These are phyloP conservation scores for Colletotrichum gloeosporioides DNA, from an alignment of 2,329 filamentous ascomycete genomes.

Conservation along the genomic window DNA sequence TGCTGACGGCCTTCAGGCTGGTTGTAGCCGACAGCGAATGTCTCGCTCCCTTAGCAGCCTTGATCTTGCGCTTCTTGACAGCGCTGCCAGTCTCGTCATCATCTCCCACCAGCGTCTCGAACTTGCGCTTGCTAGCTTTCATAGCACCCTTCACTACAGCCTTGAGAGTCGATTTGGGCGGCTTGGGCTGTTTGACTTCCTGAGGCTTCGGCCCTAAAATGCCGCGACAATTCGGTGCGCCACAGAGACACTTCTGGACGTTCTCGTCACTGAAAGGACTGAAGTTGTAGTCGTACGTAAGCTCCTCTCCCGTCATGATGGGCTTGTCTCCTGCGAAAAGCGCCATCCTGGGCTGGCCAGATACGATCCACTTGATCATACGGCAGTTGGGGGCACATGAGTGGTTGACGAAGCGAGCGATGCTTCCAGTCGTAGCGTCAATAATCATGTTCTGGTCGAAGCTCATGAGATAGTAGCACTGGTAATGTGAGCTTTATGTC, in stretches of 20 bases:
- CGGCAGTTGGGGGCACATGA: slow-evolving; percentile 95
- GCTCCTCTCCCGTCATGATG: slow-evolving; percentile 92
- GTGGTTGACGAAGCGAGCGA: slow-evolving; percentile 97
- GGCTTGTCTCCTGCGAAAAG: slow-evolving; percentile 90
- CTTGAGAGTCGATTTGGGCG: slow-evolving; percentile 48
- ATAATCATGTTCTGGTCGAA: slow-evolving; percentile 99
- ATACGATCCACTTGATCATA: slow-evolving; percentile 98
- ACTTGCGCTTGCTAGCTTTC: slow-evolving; percentile 61
- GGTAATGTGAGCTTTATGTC: background rate
- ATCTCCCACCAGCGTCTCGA: slow-evolving; percentile 56
- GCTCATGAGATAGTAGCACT: slow-evolving; percentile 99
- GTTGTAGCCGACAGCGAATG: slow-evolving; percentile 37
- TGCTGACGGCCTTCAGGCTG: slow-evolving; percentile 23
- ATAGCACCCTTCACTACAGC: slow-evolving; percentile 42
- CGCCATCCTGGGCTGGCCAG: slow-evolving; percentile 92
- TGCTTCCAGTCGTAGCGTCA: slow-evolving; percentile 93
- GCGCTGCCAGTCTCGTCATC: slow-evolving; percentile 31
- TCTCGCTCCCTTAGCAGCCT: slow-evolving; percentile 37
- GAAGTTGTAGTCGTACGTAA: slow-evolving; percentile 91
- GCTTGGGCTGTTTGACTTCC: slow-evolving; percentile 54
- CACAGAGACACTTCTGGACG: slow-evolving; percentile 70
- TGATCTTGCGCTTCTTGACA: slow-evolving; percentile 36
- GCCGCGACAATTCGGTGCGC: slow-evolving; percentile 67
- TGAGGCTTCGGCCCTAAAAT: slow-evolving; percentile 67
- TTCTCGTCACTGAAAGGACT: slow-evolving; percentile 74